Conservation (phyloP, 2,329 filamentous ascomycete genomes). For the Cladophialophora chaetospira region DNA sequence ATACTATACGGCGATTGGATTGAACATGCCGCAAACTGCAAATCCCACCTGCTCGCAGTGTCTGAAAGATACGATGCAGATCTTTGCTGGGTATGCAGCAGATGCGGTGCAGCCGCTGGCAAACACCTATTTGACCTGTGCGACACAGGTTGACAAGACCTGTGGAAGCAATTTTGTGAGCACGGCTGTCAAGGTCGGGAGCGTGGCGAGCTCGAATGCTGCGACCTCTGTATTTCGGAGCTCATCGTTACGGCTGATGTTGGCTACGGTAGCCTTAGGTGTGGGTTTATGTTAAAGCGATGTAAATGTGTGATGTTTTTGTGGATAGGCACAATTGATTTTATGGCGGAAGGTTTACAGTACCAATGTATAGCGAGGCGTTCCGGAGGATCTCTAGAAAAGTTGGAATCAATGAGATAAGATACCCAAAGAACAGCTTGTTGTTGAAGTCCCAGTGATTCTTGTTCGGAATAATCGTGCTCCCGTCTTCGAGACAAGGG, state of each 20-base stretch:
- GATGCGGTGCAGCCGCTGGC: constrained; percentile 68
- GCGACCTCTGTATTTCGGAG: neutral
- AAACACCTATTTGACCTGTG: constrained; percentile 69
- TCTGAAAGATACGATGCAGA: constrained; percentile 75
- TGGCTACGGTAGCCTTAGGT: neutral
- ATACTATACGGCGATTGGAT: constrained; percentile 83
- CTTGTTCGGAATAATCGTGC: too few relatives aligned
- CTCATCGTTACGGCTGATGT: neutral
- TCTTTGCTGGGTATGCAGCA: constrained; percentile 71
- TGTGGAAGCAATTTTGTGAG: constrained; percentile 61
- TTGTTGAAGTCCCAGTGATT: too few relatives aligned
- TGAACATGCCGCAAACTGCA: constrained; percentile 65
- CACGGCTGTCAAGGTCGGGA: constrained; percentile 43
- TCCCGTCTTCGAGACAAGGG: too few relatives aligned
- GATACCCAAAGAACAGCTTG: too few relatives aligned
- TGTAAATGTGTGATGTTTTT: neutral
- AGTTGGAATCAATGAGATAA: neutral
- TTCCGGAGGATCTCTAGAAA: neutral
- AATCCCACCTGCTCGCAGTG: constrained; percentile 76
- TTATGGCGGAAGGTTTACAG: too few relatives aligned
- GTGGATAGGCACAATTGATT: too few relatives aligned
- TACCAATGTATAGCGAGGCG: too few relatives aligned
- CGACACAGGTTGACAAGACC: constrained; percentile 68
- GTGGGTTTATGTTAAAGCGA: neutral
- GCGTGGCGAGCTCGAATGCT: constrained; percentile 7